phyloP scores from a whole-genome alignment of 306 rosid genomes.

The Lithocarpus polystachyus region DNA sequence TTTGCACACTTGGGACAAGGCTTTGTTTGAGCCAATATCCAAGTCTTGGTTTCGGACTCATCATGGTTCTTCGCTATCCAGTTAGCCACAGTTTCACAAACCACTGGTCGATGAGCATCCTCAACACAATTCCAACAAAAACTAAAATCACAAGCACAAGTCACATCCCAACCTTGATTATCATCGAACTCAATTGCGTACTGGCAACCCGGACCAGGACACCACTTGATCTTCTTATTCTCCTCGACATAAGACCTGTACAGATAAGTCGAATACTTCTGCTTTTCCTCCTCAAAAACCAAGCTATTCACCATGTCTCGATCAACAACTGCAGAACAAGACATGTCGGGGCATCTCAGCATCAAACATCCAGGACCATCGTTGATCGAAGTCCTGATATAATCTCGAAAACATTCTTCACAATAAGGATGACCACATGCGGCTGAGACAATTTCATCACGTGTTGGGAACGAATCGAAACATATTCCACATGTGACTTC shows the following conservation, averaged over 20 bases:
- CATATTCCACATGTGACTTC: too few relatives aligned
- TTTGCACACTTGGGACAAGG: constrained; percentile 45
- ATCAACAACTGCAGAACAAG: constrained; percentile 37
- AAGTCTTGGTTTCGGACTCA: constrained; percentile 34
- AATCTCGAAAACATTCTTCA: constrained; percentile 29
- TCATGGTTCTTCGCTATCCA: constrained; percentile 35
- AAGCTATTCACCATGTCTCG: constrained; percentile 27
- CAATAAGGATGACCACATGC: constrained; percentile 46
- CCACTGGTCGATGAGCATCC: constrained; percentile 50
- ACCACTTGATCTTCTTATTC: constrained; percentile 42
- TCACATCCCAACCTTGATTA: constrained; percentile 18
- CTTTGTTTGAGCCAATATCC: constrained; percentile 44
- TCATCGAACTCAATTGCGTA: constrained; percentile 24
- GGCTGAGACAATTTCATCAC: constrained; percentile 2
- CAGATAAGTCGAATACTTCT: constrained; percentile 32
- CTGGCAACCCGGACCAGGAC: constrained; percentile 46
- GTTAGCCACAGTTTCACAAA: constrained; percentile 30
- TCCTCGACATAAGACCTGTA: constrained; percentile 42
- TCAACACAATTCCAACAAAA: constrained; percentile 47
- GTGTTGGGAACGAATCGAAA: not conserved
- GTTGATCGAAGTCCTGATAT: constrained; percentile 33
- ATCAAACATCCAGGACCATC: constrained; percentile 42
- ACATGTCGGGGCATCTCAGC: constrained; percentile 39
- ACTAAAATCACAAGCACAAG: constrained; percentile 29
- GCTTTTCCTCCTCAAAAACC: constrained; percentile 16